Percentiles rank a stretch among this genome's conserved stretches.
These are phyloP conservation scores for Lasiosphaeris hirsuta DNA, from an alignment of 495 filamentous ascomycete genomes.

Conservation along the genomic window DNA sequence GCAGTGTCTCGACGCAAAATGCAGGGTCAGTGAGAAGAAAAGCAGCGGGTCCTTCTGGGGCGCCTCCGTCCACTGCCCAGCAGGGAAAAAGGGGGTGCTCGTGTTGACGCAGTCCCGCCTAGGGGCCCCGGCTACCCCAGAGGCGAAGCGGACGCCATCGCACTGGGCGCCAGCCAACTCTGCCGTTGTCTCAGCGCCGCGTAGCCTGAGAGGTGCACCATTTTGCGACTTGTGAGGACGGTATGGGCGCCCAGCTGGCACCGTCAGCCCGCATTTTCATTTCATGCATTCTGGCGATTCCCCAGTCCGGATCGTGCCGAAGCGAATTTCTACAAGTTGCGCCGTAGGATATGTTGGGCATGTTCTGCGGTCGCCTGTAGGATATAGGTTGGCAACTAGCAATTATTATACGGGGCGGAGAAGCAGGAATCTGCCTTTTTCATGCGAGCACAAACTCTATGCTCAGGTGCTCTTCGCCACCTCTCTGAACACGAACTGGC, in stretches of 20 bases:
- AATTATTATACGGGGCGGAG: background rate
- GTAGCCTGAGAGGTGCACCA: background rate
- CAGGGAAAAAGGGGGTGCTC: slow-evolving; percentile 5
- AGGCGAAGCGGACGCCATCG: background rate
- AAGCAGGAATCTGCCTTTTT: background rate
- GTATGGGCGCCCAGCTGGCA: background rate
- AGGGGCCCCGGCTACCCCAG: slow-evolving; percentile 3
- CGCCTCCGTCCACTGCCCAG: background rate
- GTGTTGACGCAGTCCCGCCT: background rate
- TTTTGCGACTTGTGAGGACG: slow-evolving; percentile 2
- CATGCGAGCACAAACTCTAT: background rate
- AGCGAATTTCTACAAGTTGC: too few relatives aligned
- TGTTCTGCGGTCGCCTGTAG: background rate
- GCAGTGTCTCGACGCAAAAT: too few relatives aligned
- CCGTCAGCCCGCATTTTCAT: slow-evolving; percentile 5
- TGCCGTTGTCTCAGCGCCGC: slow-evolving; percentile 25
- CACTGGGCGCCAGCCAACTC: background rate
- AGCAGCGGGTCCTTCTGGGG: too few relatives aligned
- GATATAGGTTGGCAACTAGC: background rate
- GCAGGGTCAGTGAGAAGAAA: too few relatives aligned
- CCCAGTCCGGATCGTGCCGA: too few relatives aligned
- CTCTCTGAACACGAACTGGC: background rate
- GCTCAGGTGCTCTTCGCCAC: too few relatives aligned
- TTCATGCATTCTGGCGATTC: background rate
- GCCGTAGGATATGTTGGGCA: too few relatives aligned